Evolutionary conservation across 371 early-diverging fungal genomes (phyloP).

Genomic region (Saksenaea vasiformis): DNA sequence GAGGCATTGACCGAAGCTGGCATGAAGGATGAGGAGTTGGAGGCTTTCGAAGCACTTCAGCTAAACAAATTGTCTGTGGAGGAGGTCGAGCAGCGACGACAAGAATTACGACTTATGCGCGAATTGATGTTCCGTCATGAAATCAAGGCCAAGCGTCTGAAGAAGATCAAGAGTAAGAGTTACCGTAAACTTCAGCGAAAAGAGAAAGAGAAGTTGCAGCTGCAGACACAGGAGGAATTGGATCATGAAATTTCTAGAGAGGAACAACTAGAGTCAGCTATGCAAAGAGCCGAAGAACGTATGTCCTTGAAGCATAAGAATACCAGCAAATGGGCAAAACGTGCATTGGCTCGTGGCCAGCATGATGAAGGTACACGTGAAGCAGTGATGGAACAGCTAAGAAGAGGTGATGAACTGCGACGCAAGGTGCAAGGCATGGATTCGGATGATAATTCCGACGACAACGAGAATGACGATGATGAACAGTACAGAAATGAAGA

Average conservation of each 20-base stretch:
- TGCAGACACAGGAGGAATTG: slow-evolving; percentile 44
- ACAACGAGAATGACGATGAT: slow-evolving; percentile 54
- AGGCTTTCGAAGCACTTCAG: slow-evolving; percentile 84
- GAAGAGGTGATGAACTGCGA: slow-evolving; percentile 77
- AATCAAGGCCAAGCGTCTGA: slow-evolving; percentile 84
- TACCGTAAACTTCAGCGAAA: slow-evolving; percentile 85
- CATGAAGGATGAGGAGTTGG: slow-evolving; percentile 76
- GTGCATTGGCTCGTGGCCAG: slow-evolving; percentile 68
- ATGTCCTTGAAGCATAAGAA: slow-evolving; percentile 94
- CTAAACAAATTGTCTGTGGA: slow-evolving; percentile 78
- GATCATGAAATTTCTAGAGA: slow-evolving; percentile 74
- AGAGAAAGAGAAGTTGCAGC: slow-evolving; percentile 60
- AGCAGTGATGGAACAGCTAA: slow-evolving; percentile 86
- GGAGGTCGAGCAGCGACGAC: slow-evolving; percentile 74
- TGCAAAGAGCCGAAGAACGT: slow-evolving; percentile 86
- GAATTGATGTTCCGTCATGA: slow-evolving; percentile 93
- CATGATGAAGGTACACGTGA: slow-evolving; percentile 76
- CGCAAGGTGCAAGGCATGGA: slow-evolving; percentile 77
- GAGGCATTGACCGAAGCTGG: slow-evolving; percentile 68
- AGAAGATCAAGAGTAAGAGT: slow-evolving; percentile 96
- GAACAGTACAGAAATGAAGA: slow-evolving; percentile 46
- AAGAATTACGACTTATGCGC: slow-evolving; percentile 88
- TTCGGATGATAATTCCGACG: slow-evolving; percentile 57
- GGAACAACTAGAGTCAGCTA: slow-evolving; percentile 69
- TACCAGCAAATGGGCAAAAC: slow-evolving; percentile 93